Evolutionary conservation across 106 monocot genomes (phyloP), one percentile per base, ranked within the genome.

Genomic region (Acorus gramineus): DNA sequence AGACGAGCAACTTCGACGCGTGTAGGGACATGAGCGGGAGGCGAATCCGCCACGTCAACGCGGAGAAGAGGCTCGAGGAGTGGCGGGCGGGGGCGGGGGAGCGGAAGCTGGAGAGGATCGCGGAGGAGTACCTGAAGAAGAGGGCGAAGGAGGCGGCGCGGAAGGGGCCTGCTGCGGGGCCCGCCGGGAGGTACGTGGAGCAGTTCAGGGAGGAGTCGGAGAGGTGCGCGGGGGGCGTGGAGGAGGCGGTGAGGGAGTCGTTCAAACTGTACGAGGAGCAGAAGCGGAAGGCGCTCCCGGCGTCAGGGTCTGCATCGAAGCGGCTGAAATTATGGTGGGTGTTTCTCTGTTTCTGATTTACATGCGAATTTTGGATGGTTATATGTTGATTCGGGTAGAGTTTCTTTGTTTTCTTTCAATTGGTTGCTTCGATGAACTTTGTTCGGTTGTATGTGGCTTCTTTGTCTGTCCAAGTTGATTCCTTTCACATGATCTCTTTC

Each of bases 21-120:
- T 96, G 95, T 66, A 75, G 95, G n/a, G 95, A 96, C 62, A 90
- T 96, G 90, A 96, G 85, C 56, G 95, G 95, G 13, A 79, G 95
- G 47, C 72, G 95, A 56, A 73, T 96, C 43, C 77, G 95, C 56
- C 95, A 96, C 57, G 95, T 96, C 9, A 96, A 96, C 52, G 95
- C 90, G 7, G 95, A 91, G 85, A 90, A 87, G 76, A 82, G 61
- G 77, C 73, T 96, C 6, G 87, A 96, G 79, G 95, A 96, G 59
- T 96, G 95, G 95, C 87, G 82, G 73, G 84, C 82, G 4, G 90
- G 78, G 73, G 95, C 76, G 7, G 90, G 80, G 66, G 82, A 80
- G 0, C 42, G 95, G 71, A 75, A 60, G 78, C 69, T 91, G 53
- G 90, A 96, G 78, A 90, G 91, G 72, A 52, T 91, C 53, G 90